Conservation (phyloP, 805 yeast species). For the Suhomyces xylopsoci region DNA sequence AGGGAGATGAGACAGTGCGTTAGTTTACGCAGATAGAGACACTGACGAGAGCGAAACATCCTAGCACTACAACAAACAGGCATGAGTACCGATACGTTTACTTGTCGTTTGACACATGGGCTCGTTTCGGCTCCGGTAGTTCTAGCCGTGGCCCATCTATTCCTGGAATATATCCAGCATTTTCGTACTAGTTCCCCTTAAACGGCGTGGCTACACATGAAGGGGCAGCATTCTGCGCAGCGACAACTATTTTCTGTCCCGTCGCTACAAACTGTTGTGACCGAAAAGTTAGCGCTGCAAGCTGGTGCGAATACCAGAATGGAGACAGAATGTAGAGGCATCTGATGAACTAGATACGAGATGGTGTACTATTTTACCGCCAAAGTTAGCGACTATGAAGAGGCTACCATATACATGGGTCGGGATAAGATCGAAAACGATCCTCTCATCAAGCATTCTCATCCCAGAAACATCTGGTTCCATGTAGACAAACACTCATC, state of each 20-base stretch:
- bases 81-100: background rate
- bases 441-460: slow-evolving; percentile 55
- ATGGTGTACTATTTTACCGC: slow-evolving; percentile 35
- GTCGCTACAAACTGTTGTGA: background rate
- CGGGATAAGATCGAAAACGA: slow-evolving; percentile 68
- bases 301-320: background rate
- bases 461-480: slow-evolving; percentile 71
- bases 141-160: background rate
- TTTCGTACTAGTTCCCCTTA: background rate
- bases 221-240: background rate
- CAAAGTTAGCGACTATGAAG: slow-evolving; percentile 12
- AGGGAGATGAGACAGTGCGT: background rate
- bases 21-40: background rate
- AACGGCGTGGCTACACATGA: background rate
- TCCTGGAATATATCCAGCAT: background rate
- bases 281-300: background rate
- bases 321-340: background rate
- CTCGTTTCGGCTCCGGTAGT: background rate
- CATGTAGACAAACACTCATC: slow-evolving; percentile 76
- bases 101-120: background rate
- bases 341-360: background rate
- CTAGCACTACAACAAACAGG: background rate
- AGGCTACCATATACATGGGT: slow-evolving; percentile 56
- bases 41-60: background rate
- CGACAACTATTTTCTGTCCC: background rate